Evolutionary conservation across 2,329 filamentous ascomycete species (phyloP).

Genomic region (Apiospora rasikravindrae): DNA sequence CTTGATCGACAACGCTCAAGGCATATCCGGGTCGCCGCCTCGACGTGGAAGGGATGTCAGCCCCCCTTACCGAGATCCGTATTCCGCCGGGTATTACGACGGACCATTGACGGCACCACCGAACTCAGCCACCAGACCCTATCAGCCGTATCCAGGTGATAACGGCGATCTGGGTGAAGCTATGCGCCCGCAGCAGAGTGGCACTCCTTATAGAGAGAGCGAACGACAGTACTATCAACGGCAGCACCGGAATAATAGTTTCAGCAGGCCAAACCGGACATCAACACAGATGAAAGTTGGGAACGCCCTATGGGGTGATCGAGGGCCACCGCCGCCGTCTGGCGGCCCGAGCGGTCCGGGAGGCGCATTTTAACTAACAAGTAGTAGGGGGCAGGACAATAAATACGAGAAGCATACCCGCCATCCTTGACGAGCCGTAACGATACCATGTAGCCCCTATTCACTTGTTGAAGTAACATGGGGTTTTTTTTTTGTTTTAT

Average conservation of each 20-base stretch:
- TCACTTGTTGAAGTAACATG: not conserved
- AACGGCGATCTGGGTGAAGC: not conserved
- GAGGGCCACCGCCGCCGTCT: not conserved
- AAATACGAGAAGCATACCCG: not conserved
- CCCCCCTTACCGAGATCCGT: slow-evolving; percentile 21
- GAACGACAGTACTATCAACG: slow-evolving; percentile 10
- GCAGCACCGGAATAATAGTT: slow-evolving; percentile 25
- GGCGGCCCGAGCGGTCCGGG: not conserved
- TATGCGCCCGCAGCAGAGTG: slow-evolving; percentile 8
- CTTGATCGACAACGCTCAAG: slow-evolving; percentile 50
- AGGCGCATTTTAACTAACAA: not conserved
- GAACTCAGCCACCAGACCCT: slow-evolving; percentile 3
- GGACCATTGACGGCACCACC: not conserved
- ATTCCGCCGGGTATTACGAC: slow-evolving; percentile 15
- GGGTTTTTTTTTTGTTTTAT: not conserved
- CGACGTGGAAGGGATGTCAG: slow-evolving; percentile 20
- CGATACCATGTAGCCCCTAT: slow-evolving; percentile 14
- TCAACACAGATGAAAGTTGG: slow-evolving; percentile 40
- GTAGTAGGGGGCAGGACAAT: not conserved
- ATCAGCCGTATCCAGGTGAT: slow-evolving; percentile 25
- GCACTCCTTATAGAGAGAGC: not conserved
- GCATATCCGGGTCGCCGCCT: slow-evolving; percentile 30
- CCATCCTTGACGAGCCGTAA: slow-evolving; percentile 10
- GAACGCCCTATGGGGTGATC: slow-evolving; percentile 41
- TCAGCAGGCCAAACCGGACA: slow-evolving; percentile 28